A percentile compares a stretch with the other conserved stretches of the same genome.
Conservation (phyloP, 2,329 filamentous ascomycete species). For the Cercospora canescens region DNA sequence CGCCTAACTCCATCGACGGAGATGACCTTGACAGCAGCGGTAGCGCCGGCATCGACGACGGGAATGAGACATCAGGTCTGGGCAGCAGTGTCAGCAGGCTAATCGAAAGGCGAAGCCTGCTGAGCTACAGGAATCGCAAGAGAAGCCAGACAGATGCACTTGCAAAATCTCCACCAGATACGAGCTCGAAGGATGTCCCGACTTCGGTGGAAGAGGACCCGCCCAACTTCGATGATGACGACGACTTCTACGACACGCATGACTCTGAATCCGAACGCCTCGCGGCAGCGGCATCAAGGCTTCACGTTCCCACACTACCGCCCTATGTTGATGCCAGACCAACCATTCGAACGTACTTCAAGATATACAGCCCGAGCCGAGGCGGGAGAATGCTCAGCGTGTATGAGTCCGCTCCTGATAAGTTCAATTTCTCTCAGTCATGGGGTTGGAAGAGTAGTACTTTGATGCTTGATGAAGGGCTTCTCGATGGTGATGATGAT, state of each 20-base stretch:
- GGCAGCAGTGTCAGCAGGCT: slow-evolving; percentile 14
- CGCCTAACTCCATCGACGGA: slow-evolving; percentile 21
- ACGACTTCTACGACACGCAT: slow-evolving; percentile 21
- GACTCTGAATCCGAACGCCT: slow-evolving; percentile 22
- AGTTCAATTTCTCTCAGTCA: slow-evolving; percentile 61
- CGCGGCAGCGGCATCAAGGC: slow-evolving; percentile 23
- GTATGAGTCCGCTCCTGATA: slow-evolving; percentile 59
- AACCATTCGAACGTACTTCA: slow-evolving; percentile 62
- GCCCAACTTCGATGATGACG: slow-evolving; percentile 22
- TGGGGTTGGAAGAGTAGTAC: slow-evolving; percentile 64
- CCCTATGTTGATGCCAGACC: slow-evolving; percentile 57
- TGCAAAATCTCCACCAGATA: slow-evolving; percentile 15
- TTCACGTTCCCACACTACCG: slow-evolving; percentile 48
- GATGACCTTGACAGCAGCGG: slow-evolving; percentile 44
- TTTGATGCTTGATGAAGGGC: slow-evolving; percentile 55
- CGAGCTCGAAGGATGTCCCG: neutral
- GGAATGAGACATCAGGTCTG: slow-evolving; percentile 17
- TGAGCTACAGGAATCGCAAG: slow-evolving; percentile 28
- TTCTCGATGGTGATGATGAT: slow-evolving; percentile 36
- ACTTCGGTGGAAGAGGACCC: neutral
- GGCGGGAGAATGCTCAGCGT: slow-evolving; percentile 60
- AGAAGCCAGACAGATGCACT: slow-evolving; percentile 28
- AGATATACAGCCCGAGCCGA: slow-evolving; percentile 60
- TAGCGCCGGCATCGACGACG: slow-evolving; percentile 48
- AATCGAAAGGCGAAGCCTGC: slow-evolving; percentile 31